phyloP scores from a whole-genome alignment of 1,284 basidiomycete genomes.

The Puccinia hordei region DNA sequence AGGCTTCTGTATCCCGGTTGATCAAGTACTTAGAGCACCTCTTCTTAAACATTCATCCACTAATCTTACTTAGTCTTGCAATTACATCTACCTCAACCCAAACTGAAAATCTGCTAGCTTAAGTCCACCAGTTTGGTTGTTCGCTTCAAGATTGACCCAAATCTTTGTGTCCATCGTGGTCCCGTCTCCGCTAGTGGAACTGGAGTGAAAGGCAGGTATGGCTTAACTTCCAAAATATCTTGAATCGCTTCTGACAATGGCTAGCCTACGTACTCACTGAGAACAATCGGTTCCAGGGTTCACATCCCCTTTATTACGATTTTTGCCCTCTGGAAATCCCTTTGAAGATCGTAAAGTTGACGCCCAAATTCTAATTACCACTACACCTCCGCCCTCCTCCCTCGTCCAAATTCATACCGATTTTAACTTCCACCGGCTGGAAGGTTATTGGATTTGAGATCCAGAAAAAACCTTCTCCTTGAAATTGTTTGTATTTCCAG shows the following conservation, averaged over 20 bases:
- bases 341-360: conserved; percentile 1
- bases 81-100: not conserved
- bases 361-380: conserved; percentile 4
- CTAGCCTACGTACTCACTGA: not conserved
- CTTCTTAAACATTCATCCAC: conserved; percentile 8
- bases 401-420: conserved; percentile 7
- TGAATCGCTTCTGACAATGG: conserved; percentile 19
- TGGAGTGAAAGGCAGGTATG: conserved; percentile 29
- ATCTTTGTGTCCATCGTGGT: conserved; percentile 20
- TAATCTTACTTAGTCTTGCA: not conserved
- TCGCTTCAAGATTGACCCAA: not conserved
- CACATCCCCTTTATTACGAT: not conserved
- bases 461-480: not conserved
- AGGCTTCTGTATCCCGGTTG: not conserved
- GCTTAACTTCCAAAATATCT: conserved; percentile 17
- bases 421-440: conserved; percentile 10
- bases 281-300: not conserved
- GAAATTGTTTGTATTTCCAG: conserved; percentile 13
- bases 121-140: not conserved
- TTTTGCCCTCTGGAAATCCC: conserved; percentile 24
- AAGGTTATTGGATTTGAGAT: conserved; percentile 8
- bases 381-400: not conserved
- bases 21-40: not conserved
- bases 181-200: conserved; percentile 1
- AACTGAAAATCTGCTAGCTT: conserved; percentile 11